Evolutionary conservation across 805 yeast genomes (phyloP), one percentile per base, ranked within the genome.

Genomic region (Sugiyamaella floridensis): DNA sequence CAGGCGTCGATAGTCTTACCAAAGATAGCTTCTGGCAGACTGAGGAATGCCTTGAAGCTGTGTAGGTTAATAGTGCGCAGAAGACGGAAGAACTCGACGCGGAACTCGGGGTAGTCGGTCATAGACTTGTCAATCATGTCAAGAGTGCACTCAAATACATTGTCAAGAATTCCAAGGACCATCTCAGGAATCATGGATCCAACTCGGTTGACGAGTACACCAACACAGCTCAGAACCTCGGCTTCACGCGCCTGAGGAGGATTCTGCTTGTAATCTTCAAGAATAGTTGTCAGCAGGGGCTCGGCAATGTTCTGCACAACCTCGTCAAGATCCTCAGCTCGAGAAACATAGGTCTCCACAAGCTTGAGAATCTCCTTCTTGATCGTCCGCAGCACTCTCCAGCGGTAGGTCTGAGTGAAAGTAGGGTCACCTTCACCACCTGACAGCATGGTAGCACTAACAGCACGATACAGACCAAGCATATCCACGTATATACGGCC

Each of bases 241-340:
- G 97, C 96, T 72, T 93, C 99, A 67, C 98, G 83, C 9, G 97
- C 97, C 72, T 89, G 96, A 3, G 98, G 95, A 34, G 89, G 96
- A 64, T 87, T 87, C 15, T 81, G 73, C 63, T 80, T 81, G 72
- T 93, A 93, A 68, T 93, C 99, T 56, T 86, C 95, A 58, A 93
- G 77, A 14, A 89, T 90, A 0, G 97, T 88, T 45, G 77, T 77
- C 57, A 93, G 80, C 64, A 93, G 73, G 29, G 95, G 95, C 57
- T 86, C 87, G 3, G 89, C 83, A 59, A 93, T 77, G 58, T 85
- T 89, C 48, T 82, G 77, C 20, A 87, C 96, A 49, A 92, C 83
- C 61, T 88, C 92, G 54, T 89, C 90, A 55, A 79, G 73, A 63
- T 89, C 85, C 62, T 86, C 95, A 8, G 97, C 96, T 65, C 85